These are phyloP conservation scores for Brassica juncea DNA, from an alignment of 345 rosid species.

Conservation along the genomic window DNA sequence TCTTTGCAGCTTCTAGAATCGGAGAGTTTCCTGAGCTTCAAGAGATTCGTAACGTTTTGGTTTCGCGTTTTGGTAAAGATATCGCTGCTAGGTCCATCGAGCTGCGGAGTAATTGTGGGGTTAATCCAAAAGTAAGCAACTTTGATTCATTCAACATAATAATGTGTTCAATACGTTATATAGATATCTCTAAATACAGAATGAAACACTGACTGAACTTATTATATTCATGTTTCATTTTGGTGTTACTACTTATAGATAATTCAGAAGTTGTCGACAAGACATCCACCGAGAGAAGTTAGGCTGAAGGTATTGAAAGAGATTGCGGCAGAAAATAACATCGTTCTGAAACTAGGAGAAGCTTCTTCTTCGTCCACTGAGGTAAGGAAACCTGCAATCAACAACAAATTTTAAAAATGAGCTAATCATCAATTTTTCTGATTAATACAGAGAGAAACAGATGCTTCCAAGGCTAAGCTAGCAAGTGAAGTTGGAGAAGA, in stretches of 20 bases:
- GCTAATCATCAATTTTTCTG: conserved; percentile 1
- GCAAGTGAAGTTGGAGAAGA: conserved; percentile 24
- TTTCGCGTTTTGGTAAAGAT: conserved; percentile 76
- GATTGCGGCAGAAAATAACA: conserved; percentile 67
- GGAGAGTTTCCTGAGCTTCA: conserved; percentile 94
- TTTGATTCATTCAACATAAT: conserved; percentile 15
- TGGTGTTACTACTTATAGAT: conserved; percentile 28
- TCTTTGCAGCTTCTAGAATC: conserved; percentile 74
- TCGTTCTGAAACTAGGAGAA: conserved; percentile 54
- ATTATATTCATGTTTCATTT: not conserved
- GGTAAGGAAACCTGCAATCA: conserved; percentile 45
- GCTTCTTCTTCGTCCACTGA: conserved; percentile 37
- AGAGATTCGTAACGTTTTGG: conserved; percentile 64
- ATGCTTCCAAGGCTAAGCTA: conserved; percentile 23
- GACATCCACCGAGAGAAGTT: conserved; percentile 56
- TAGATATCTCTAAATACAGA: not conserved
- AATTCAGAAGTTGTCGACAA: conserved; percentile 44
- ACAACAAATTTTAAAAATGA: not conserved
- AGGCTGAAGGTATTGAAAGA: conserved; percentile 62
- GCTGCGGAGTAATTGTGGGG: conserved; percentile 75
- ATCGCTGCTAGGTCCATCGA: conserved; percentile 73
- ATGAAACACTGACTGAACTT: conserved; percentile 15
- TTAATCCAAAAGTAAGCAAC: conserved; percentile 56
- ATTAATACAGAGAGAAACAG: conserved; percentile 44
- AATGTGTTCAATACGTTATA: not conserved